Conservation (phyloP, 495 filamentous ascomycete genomes). For the Hamigera avellanea region DNA sequence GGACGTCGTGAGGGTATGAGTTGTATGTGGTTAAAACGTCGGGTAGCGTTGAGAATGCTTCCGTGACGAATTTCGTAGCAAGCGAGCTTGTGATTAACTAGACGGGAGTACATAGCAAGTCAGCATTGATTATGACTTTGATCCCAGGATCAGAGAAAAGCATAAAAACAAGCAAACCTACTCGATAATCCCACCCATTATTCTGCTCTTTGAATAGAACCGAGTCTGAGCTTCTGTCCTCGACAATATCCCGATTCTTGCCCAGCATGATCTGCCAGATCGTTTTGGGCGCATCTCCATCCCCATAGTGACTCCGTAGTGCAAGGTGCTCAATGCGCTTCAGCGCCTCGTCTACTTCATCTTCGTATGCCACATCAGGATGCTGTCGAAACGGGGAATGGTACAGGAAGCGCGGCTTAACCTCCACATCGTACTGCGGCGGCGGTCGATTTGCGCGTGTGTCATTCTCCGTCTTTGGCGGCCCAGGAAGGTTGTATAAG, state of each 20-base stretch:
- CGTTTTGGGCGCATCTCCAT: constrained; percentile 7
- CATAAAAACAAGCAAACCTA: constrained; percentile 4
- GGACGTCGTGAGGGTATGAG: constrained; percentile 25
- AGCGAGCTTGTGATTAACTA: constrained; percentile 19
- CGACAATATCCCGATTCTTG: constrained; percentile 4
- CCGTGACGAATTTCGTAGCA: constrained; percentile 19
- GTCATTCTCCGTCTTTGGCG: too few relatives aligned
- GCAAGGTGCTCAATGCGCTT: constrained; percentile 13
- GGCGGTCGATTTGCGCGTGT: too few relatives aligned
- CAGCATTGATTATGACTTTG: not conserved
- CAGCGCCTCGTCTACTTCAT: constrained; percentile 13
- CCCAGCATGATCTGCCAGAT: constrained; percentile 27
- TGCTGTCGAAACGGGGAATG: constrained; percentile 19
- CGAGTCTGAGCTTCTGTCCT: constrained; percentile 15
- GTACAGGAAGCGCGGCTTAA: constrained; percentile 18
- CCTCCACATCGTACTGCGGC: not conserved
- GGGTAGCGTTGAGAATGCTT: constrained; percentile 16
- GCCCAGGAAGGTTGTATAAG: too few relatives aligned
- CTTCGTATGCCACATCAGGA: constrained; percentile 20
- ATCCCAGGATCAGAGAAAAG: not conserved
- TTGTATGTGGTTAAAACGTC: constrained; percentile 18
- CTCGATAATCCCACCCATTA: constrained; percentile 20
- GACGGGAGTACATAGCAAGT: not conserved
- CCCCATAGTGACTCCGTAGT: constrained; percentile 1
- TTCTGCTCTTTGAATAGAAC: constrained; percentile 18